Evolutionary conservation across 768 basidiomycete species (phyloP), one percentile per base, ranked within the genome.

Genomic region (Daedaleopsis nitida): DNA sequence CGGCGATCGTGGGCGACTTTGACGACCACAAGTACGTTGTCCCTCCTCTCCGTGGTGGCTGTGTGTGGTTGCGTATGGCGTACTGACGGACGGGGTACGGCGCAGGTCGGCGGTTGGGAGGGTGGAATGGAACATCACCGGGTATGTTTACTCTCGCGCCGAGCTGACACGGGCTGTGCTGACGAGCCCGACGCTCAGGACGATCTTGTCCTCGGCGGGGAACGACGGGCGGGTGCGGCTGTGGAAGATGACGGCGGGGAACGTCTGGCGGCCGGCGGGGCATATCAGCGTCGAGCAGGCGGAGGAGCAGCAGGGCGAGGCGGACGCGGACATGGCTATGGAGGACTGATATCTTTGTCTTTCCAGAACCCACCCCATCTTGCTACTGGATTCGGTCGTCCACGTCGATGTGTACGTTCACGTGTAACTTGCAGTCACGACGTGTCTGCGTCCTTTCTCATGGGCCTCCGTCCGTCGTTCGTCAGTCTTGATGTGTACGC

Each of bases 111-210:
- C 88, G 4, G 84, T 96, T 11, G 88, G 89, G 2, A 81, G 88
- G 66, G 95, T 99, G 0, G 95, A 96, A 71, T 98, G 96, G 94
- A 96, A 96, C 71, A 86, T 95, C 52, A 91, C 88, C 37, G 91
- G 91, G 89, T 92, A 64, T 34, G 74, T 38, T 67, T 62, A 42
- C 44, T 37, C 39, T 23, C 42, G 54, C 47, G 37, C 34, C 37
- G 48, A 39, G n/a, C 54, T 59, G 12, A 47, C 35, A 27, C 21
- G 17, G 4, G 5, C 4, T 3, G 4, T 32, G 27, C 27, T 32
- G 27, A 32, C 27, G 27, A 7, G 7, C 27, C 7, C 4, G 27
- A 7, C 27, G 7, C 27, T 5, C 59, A 93, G 93, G 19, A 94
- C 94, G 5, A 81, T 94, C 8, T 78, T 96, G 10, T 89, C 91